phyloP scores from a whole-genome alignment of 768 basidiomycete species.

The Leucogyrophana mollusca region DNA sequence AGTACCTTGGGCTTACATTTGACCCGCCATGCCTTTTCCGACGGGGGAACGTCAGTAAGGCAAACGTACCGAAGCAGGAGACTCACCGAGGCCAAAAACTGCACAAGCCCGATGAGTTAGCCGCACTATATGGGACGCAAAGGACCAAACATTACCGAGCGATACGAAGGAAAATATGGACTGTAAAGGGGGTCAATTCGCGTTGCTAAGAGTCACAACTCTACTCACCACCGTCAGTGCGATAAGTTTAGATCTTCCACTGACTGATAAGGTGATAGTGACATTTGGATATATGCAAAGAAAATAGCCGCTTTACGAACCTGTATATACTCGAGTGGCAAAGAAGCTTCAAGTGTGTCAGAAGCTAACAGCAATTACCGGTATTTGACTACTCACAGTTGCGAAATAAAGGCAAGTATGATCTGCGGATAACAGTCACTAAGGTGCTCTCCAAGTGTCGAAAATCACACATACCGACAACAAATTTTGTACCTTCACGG shows the following conservation, averaged over 20 bases:
- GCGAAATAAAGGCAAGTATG: constrained; percentile 23
- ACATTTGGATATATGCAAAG: no score
- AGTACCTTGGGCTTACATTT: constrained; percentile 20
- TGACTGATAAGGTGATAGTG: constrained; percentile 13
- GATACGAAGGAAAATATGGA: constrained; percentile 14
- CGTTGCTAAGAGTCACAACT: neutral
- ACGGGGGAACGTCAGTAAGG: neutral
- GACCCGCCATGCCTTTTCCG: constrained; percentile 17
- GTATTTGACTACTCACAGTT: constrained; percentile 16
- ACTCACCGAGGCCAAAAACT: constrained; percentile 30
- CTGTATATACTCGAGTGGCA: constrained; percentile 20
- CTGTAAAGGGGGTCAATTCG: constrained; percentile 2
- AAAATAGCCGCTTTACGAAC: constrained; percentile 5
- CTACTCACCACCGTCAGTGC: constrained; percentile 17
- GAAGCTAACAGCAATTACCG: neutral
- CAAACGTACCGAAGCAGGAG: neutral
- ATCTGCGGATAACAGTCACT: constrained; percentile 12
- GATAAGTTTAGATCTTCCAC: constrained; percentile 13
- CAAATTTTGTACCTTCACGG: constrained; percentile 21
- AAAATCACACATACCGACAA: constrained; percentile 16
- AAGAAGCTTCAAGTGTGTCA: constrained; percentile 19
- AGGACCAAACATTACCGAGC: constrained; percentile 13
- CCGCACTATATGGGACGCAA: neutral
- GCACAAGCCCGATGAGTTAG: constrained; percentile 12
- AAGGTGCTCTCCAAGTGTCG: neutral